A percentile compares a stretch with the other conserved stretches of the same genome.
Conservation (phyloP, 1,284 basidiomycete genomes). For the Puccinia horiana region DNA sequence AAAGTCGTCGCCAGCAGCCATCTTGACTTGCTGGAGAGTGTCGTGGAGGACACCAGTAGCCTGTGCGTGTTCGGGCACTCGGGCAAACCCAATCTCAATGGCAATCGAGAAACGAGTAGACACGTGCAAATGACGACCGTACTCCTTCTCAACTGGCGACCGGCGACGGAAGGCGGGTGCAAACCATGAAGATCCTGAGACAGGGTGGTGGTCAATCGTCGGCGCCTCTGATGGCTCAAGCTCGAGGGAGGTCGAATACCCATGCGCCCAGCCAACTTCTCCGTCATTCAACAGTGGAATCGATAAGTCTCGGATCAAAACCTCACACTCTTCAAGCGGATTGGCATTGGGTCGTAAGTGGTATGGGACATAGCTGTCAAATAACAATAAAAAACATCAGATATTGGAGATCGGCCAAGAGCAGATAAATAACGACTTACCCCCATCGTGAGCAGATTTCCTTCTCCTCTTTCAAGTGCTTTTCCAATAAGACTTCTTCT, state of each 20-base stretch:
- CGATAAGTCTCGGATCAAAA: slow-evolving; percentile 56
- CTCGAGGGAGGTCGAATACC: slow-evolving; percentile 57
- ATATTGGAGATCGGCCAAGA: neutral
- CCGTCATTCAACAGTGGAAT: slow-evolving; percentile 54
- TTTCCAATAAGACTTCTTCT: slow-evolving; percentile 55
- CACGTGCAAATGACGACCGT: slow-evolving; percentile 55
- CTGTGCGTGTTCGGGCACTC: slow-evolving; percentile 31
- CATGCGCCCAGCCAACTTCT: slow-evolving; percentile 54
- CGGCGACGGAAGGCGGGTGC: slow-evolving; percentile 55
- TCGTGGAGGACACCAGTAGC: slow-evolving; percentile 25
- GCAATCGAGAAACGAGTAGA: slow-evolving; percentile 59
- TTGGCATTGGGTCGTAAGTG: slow-evolving; percentile 54
- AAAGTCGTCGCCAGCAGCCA: slow-evolving; percentile 33
- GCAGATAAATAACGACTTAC: slow-evolving; percentile 52
- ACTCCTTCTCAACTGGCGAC: slow-evolving; percentile 52
- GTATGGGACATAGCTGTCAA: slow-evolving; percentile 49
- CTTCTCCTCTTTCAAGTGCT: slow-evolving; percentile 58
- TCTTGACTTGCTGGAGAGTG: slow-evolving; percentile 26
- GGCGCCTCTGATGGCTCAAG: slow-evolving; percentile 54
- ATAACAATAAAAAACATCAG: neutral
- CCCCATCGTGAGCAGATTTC: slow-evolving; percentile 60
- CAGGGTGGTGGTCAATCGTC: slow-evolving; percentile 52
- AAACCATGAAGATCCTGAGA: slow-evolving; percentile 57
- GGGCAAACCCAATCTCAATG: slow-evolving; percentile 56
- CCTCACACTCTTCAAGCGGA: slow-evolving; percentile 54